Base-by-base conservation (phyloP, 768 basidiomycete species). In the Lactarius indigo region DNA sequence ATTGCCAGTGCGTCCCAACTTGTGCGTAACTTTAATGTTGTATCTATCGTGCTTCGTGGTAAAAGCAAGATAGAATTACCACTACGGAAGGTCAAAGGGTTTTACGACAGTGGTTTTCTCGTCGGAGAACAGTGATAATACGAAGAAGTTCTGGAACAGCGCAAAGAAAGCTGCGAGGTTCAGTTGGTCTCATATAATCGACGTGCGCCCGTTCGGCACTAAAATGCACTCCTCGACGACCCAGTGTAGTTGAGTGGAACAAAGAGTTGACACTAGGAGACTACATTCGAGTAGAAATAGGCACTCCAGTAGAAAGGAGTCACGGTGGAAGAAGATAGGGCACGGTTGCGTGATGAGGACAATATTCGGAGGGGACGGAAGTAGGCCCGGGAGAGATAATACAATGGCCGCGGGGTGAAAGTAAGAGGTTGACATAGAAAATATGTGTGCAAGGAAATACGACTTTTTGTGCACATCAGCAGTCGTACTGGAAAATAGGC, bases 21-120 rank as follows among this genome's bases (percentile, higher is more conserved):
- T 44, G n/a, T n/a, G 44, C n/a, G 44, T 15, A 47, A n/a, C 44
- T 23, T 23, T 23, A 23, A 47, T n/a, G n/a, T 4, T 23, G n/a
- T 47, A 5, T 41, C 41, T 8, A 41, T n/a, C n/a, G 9, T 47
- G 44, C 44, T 2, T 47, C 10, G 4, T 47, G n/a, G n/a, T n/a
- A 13, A 44, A n/a, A 59, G 42, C 41, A 57, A 44, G 23, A 56
- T 30, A 66, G 64, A 69, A 64, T 44, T 28, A 42, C 60, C 10
- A 70, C 68, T 12, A 23, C 37, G 54, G 55, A 70, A 70, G 44
- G 55, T 66, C 61, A 55, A 61, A 20, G 62, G 61, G 12, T 66
- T 70, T 57, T 69, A 70, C 28, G 60, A 57, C 54, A 63, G 31
- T 70, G 30, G 23, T 69, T 37, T 70, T 70, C 52, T 69, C 68